Evolutionary conservation across 441 rosid genomes (phyloP).

Genomic region (Rhodomyrtus psidioides): DNA sequence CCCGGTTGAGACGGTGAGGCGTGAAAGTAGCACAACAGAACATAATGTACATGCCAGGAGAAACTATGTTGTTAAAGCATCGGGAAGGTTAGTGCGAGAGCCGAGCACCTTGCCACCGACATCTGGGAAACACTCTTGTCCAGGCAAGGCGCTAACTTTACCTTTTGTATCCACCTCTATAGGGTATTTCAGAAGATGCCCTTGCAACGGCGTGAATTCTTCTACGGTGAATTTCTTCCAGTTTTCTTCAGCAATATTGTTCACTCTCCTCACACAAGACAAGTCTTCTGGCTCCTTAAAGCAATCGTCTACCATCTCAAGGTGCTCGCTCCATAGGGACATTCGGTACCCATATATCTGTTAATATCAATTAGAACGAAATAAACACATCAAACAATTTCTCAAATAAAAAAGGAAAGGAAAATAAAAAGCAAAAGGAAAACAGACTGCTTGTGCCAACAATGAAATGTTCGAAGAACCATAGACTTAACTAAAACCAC

Average conservation of each 20-base stretch:
- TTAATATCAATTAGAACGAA: neutral
- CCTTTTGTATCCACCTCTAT: constrained; percentile 45
- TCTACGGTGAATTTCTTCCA: constrained; percentile 50
- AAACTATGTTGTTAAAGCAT: constrained; percentile 57
- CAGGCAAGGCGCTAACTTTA: constrained; percentile 47
- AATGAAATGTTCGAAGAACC: neutral
- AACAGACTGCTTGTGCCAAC: neutral
- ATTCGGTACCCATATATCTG: constrained; percentile 75
- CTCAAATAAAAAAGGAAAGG: neutral
- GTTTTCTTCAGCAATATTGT: constrained; percentile 56
- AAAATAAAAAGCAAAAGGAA: neutral
- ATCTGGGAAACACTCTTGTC: constrained; percentile 61
- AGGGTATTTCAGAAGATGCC: constrained; percentile 69
- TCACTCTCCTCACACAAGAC: constrained; percentile 58
- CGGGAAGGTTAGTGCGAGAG: constrained; percentile 53
- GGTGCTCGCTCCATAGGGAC: constrained; percentile 88
- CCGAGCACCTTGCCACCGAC: constrained; percentile 83
- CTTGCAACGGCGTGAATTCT: constrained; percentile 38
- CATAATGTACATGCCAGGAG: neutral
- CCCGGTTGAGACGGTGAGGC: neutral
- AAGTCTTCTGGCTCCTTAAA: constrained; percentile 46
- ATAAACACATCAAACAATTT: neutral
- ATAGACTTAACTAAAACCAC: neutral
- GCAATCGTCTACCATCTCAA: constrained; percentile 32
- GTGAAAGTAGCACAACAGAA: neutral